Evolutionary conservation across 176 grass and related monocot species (phyloP).

Genomic region (Aegilops bicornis): DNA sequence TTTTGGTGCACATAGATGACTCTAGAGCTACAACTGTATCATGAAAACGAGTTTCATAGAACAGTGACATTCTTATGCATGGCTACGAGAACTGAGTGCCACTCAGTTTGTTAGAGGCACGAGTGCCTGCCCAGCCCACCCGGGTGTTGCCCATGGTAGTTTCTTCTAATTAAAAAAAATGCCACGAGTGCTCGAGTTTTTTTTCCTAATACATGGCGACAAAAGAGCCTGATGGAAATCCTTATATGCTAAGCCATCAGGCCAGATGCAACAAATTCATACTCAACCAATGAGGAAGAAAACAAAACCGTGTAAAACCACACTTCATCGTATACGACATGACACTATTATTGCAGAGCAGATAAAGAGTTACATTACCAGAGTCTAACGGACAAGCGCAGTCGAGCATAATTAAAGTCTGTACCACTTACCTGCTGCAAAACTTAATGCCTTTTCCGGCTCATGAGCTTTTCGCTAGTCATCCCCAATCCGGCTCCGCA

Average conservation of each 20-base stretch:
- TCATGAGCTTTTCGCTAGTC: not conserved
- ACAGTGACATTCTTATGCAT: not conserved
- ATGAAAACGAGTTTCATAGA: slow-evolving; percentile 2
- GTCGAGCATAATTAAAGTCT: not conserved
- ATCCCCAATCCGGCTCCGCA: not conserved
- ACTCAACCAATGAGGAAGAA: not conserved
- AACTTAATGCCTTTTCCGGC: not conserved
- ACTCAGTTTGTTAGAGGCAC: not conserved
- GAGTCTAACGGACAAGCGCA: not conserved
- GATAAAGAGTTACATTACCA: not conserved
- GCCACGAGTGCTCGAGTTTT: not conserved
- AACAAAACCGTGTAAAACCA: not conserved
- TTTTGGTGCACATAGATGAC: slow-evolving; percentile 29
- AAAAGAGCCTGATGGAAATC: not conserved
- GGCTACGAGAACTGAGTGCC: not conserved
- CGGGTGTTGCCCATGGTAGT: not conserved
- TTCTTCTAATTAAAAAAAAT: not conserved
- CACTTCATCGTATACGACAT: not conserved
- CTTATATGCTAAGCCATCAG: not conserved
- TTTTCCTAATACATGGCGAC: not conserved
- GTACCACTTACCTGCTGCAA: not conserved
- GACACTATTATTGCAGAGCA: slow-evolving; percentile 5
- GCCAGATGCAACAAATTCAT: not conserved
- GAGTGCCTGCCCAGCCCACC: not conserved
- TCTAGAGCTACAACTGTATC: slow-evolving; percentile 21